phyloP scores from a whole-genome alignment of 139 green algal genomes.

The Micromonas commoda region DNA sequence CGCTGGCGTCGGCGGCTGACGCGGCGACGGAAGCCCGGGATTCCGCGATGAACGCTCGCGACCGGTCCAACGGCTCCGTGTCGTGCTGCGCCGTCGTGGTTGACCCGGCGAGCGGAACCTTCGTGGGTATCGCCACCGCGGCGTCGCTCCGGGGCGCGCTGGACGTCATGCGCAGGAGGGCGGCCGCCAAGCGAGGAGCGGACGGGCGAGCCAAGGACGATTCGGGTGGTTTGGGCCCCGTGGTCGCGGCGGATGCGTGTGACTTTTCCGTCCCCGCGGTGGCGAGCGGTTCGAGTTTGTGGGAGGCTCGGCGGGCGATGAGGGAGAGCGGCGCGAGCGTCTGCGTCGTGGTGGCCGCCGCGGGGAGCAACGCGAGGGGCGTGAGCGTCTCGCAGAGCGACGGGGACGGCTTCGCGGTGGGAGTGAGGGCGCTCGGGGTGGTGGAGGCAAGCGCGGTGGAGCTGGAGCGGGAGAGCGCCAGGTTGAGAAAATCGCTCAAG shows the following conservation, averaged over 20 bases:
- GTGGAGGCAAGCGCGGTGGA: background rate
- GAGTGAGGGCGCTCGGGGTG: background rate
- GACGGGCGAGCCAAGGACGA: no score
- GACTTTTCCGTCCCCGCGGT: background rate
- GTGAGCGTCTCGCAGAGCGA: no score
- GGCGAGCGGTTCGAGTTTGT: background rate
- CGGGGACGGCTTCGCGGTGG: no score
- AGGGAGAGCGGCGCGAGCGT: background rate
- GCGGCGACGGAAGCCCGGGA: no score
- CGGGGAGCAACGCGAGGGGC: no score
- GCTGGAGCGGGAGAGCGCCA: background rate
- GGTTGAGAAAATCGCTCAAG: background rate
- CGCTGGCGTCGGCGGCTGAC: no score
- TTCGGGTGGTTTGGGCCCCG: no score
- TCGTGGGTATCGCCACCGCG: background rate
- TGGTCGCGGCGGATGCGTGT: background rate
- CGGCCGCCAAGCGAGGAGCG: no score
- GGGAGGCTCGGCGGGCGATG: background rate
- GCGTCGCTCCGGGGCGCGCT: background rate
- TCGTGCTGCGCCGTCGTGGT: background rate
- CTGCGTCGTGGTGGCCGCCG: background rate
- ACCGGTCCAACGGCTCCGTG: no score
- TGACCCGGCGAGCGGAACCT: background rate
- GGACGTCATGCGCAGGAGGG: no score
- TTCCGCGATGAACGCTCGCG: no score